These are phyloP conservation scores for Hygrocybe punicea DNA, from an alignment of 768 basidiomycete species.

Conservation along the genomic window DNA sequence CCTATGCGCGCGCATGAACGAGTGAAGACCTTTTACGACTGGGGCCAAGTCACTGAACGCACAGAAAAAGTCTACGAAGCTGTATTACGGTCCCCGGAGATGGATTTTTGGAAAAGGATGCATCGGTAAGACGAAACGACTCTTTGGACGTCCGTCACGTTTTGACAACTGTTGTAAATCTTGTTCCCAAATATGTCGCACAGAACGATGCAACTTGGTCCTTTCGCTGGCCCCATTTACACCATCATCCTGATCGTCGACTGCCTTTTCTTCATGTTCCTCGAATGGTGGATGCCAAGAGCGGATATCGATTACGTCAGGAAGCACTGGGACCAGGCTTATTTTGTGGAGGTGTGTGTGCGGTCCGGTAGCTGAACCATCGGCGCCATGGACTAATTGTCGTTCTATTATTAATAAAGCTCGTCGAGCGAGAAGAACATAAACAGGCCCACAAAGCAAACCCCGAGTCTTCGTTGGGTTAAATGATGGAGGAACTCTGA, in stretches of 20 bases:
- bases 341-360: conserved; percentile 34
- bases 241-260: conserved; percentile 85
- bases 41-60: conserved; percentile 72
- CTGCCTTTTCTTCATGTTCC: conserved; percentile 78
- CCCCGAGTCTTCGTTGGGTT: too few relatives aligned
- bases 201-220: conserved; percentile 75
- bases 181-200: not conserved
- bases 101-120: conserved; percentile 77
- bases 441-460: too few relatives aligned
- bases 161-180: too few relatives aligned
- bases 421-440: too few relatives aligned
- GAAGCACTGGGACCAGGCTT: conserved; percentile 53
- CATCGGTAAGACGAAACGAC: conserved; percentile 47
- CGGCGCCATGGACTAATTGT: too few relatives aligned
- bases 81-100: conserved; percentile 57
- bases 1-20: conserved; percentile 72
- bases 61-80: conserved; percentile 80
- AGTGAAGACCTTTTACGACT: conserved; percentile 81
- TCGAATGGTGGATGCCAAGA: conserved; percentile 83
- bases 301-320: conserved; percentile 73
- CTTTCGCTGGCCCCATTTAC: conserved; percentile 82
- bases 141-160: too few relatives aligned
- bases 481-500: too few relatives aligned
- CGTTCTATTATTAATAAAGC: too few relatives aligned
- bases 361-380: too few relatives aligned